phyloP scores from a whole-genome alignment of 2,329 filamentous ascomycete genomes.

The Zymoseptoria tritici region DNA sequence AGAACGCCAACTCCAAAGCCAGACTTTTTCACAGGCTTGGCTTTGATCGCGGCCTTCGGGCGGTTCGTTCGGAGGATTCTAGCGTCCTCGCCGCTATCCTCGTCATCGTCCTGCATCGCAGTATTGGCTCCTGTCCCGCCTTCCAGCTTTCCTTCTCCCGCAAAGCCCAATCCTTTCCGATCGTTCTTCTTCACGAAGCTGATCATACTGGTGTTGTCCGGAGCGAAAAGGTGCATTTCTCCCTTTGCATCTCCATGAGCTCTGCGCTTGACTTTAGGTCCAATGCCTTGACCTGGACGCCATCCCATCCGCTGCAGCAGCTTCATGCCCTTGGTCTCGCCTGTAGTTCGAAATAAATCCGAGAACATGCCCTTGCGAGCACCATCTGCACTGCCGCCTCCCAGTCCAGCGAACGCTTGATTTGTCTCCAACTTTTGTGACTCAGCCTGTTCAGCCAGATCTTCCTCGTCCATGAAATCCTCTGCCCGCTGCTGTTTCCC shows the following conservation, averaged over 20 bases:
- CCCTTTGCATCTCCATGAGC: slow-evolving; percentile 58
- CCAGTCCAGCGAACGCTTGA: slow-evolving; percentile 67
- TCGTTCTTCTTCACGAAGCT: slow-evolving; percentile 58
- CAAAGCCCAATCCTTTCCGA: slow-evolving; percentile 62
- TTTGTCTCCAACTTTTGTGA: slow-evolving; percentile 65
- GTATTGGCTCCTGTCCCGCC: slow-evolving; percentile 22
- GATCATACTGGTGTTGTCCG: slow-evolving; percentile 68
- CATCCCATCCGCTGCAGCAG: slow-evolving; percentile 90
- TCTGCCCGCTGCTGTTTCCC: slow-evolving; percentile 58
- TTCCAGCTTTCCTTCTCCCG: slow-evolving; percentile 49
- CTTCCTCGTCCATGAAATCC: slow-evolving; percentile 98
- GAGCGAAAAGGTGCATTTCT: slow-evolving; percentile 68
- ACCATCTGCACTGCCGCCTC: slow-evolving; percentile 54
- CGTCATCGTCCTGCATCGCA: slow-evolving; percentile 28
- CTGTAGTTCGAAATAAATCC: slow-evolving; percentile 63
- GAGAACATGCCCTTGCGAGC: slow-evolving; percentile 49
- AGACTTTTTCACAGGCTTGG: slow-evolving; percentile 51
- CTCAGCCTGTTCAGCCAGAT: slow-evolving; percentile 79
- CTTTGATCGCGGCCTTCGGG: slow-evolving; percentile 28
- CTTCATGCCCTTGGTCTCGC: slow-evolving; percentile 80
- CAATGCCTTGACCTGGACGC: slow-evolving; percentile 88
- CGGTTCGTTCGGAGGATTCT: slow-evolving; percentile 24
- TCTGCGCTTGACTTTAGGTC: slow-evolving; percentile 70
- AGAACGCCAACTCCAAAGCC: slow-evolving; percentile 82
- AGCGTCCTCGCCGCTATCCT: slow-evolving; percentile 24